These are phyloP conservation scores for Wickerhamiella parazyma DNA, from an alignment of 805 yeast genomes.

Conservation along the genomic window DNA sequence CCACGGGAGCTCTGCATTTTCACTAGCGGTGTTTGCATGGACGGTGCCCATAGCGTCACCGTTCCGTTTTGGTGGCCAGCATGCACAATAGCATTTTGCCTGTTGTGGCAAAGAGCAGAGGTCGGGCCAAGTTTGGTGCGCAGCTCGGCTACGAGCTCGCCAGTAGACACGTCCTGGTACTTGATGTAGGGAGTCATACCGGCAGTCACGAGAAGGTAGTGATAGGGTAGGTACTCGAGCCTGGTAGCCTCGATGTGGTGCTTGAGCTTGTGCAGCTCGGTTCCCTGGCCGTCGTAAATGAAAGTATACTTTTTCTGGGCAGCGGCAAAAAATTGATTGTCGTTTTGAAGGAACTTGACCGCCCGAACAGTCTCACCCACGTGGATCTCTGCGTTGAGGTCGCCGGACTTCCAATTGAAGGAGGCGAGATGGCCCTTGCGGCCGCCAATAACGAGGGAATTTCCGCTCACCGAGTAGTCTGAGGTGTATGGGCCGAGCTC, in stretches of 20 bases:
- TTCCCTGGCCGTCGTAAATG: conserved; percentile 81
- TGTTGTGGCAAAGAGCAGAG: conserved; percentile 74
- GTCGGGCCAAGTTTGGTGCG: conserved; percentile 88
- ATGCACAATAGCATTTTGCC: conserved; percentile 91
- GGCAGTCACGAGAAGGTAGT: conserved; percentile 71
- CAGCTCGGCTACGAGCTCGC: conserved; percentile 66
- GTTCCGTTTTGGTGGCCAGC: conserved; percentile 89
- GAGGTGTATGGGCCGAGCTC: conserved; percentile 70
- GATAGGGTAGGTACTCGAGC: conserved; percentile 85
- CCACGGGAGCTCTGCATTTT: conserved; percentile 74
- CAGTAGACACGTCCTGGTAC: conserved; percentile 93
- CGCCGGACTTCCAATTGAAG: conserved; percentile 89
- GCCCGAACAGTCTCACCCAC: conserved; percentile 82
- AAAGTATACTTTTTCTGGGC: conserved; percentile 93
- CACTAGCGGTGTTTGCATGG: conserved; percentile 70
- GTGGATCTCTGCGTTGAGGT: conserved; percentile 65
- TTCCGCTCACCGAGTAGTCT: conserved; percentile 79
- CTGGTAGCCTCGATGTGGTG: conserved; percentile 78
- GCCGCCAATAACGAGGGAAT: conserved; percentile 75
- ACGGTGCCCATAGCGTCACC: conserved; percentile 88
- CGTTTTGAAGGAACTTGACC: conserved; percentile 80
- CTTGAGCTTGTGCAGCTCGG: conserved; percentile 80
- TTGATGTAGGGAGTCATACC: conserved; percentile 82
- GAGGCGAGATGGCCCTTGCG: conserved; percentile 89
- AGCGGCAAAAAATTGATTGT: conserved; percentile 77